These are phyloP conservation scores for Verticillium tricorpus DNA, from an alignment of 2,329 filamentous ascomycete species.

Conservation along the genomic window DNA sequence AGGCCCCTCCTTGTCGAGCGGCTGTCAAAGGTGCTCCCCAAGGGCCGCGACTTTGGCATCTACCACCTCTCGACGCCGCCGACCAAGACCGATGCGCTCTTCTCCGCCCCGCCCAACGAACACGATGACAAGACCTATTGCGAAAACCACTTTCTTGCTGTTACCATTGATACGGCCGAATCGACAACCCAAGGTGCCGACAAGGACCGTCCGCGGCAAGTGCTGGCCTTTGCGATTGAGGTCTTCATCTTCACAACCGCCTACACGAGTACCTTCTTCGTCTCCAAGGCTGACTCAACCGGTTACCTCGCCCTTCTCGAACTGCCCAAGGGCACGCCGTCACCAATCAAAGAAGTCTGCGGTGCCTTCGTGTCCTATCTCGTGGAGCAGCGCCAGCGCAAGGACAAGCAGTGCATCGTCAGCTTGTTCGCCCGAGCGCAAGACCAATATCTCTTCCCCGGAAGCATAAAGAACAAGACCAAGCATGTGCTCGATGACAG, in stretches of 20 bases:
- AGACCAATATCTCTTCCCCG: constrained; percentile 90
- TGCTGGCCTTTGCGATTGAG: constrained; percentile 81
- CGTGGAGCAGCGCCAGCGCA: constrained; percentile 60
- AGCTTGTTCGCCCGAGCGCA: constrained; percentile 92
- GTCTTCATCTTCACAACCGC: constrained; percentile 81
- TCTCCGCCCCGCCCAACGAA: constrained; percentile 68
- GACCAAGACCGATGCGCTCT: constrained; percentile 69
- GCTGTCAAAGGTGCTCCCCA: constrained; percentile 49
- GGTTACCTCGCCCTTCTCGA: constrained; percentile 71
- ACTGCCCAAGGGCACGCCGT: constrained; percentile 58
- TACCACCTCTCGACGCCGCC: constrained; percentile 88
- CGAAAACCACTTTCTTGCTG: constrained; percentile 71
- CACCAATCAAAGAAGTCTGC: constrained; percentile 70
- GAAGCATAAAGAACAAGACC: constrained; percentile 74
- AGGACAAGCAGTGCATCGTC: constrained; percentile 65
- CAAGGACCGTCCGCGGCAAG: constrained; percentile 30
- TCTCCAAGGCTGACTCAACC: constrained; percentile 95
- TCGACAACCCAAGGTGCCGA: constrained; percentile 19
- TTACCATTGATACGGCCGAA: constrained; percentile 37
- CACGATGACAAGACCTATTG: constrained; percentile 75
- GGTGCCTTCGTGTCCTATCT: constrained; percentile 74
- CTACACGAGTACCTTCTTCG: constrained; percentile 80
- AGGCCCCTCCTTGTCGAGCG: constrained; percentile 24
- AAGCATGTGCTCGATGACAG: constrained; percentile 94
- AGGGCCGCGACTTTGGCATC: constrained; percentile 57